Conservation (phyloP, 2,329 filamentous ascomycete species). For the Sclerotinia sclerotiorum region DNA sequence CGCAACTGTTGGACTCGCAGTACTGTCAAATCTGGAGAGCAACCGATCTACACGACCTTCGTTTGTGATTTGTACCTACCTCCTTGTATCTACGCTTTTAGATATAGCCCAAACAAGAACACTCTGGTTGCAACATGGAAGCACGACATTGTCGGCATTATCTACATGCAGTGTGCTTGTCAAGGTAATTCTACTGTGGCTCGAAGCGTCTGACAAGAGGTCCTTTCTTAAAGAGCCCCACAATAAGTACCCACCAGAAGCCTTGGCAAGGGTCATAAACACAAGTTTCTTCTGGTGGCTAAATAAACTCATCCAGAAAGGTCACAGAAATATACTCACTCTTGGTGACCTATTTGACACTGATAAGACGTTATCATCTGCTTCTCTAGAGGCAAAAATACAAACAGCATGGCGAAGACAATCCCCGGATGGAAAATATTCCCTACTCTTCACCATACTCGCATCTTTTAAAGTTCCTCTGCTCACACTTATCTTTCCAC, state of each 20-base stretch:
- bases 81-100: slow-evolving; percentile 24
- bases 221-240: slow-evolving; percentile 18
- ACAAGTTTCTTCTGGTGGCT: slow-evolving; percentile 42
- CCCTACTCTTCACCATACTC: neutral
- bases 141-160: neutral
- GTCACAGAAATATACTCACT: slow-evolving; percentile 35
- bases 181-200: slow-evolving; percentile 24
- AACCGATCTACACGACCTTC: slow-evolving; percentile 25
- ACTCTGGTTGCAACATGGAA: slow-evolving; percentile 21
- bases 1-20: neutral
- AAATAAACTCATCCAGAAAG: slow-evolving; percentile 38
- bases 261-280: slow-evolving; percentile 38
- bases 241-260: slow-evolving; percentile 30
- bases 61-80: slow-evolving; percentile 23
- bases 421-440: neutral
- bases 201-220: slow-evolving; percentile 28
- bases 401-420: slow-evolving; percentile 2
- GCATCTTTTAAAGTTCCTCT: slow-evolving; percentile 21
- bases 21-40: slow-evolving; percentile 26
- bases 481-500: slow-evolving; percentile 25
- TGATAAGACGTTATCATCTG: slow-evolving; percentile 23
- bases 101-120: slow-evolving; percentile 26
- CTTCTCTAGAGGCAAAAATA: slow-evolving; percentile 7
- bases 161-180: slow-evolving; percentile 19
- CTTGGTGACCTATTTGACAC: slow-evolving; percentile 34